A percentile compares a stretch with the other conserved stretches of the same genome.
These are phyloP conservation scores for Colletotrichum sp. DNA, from an alignment of 2,329 filamentous ascomycete genomes.

Conservation along the genomic window DNA sequence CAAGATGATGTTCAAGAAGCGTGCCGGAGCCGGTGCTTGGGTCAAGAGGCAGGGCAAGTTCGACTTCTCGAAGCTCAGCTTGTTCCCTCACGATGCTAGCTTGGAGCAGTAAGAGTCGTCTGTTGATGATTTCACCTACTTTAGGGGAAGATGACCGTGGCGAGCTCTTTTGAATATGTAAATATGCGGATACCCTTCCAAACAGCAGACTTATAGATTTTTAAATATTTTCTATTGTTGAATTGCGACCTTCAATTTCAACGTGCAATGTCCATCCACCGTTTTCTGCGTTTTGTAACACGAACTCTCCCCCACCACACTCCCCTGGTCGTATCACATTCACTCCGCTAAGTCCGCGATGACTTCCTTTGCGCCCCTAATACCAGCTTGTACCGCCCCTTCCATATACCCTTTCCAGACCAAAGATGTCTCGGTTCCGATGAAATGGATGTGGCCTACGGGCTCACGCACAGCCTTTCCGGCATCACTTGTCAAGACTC, in stretches of 20 bases:
- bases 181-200: background rate
- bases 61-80: background rate
- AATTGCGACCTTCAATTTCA: rapidly evolving
- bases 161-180: background rate
- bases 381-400: background rate
- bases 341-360: background rate
- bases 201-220: background rate
- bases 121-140: background rate
- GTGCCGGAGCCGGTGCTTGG: background rate
- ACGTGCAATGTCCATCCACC: rapidly evolving
- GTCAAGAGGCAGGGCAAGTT: background rate
- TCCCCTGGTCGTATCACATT: background rate
- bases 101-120: background rate
- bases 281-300: background rate
- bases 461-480: background rate
- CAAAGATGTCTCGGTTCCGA: background rate
- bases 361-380: background rate
- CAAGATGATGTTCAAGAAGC: slow-evolving; percentile 13
- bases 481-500: background rate
- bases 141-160: background rate
- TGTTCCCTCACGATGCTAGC: background rate
- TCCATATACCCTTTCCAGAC: background rate
- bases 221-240: background rate
- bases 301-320: rapidly evolving
- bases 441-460: background rate